phyloP scores from a whole-genome alignment of 805 yeast species.

The Cyberlindnera saturnus region DNA sequence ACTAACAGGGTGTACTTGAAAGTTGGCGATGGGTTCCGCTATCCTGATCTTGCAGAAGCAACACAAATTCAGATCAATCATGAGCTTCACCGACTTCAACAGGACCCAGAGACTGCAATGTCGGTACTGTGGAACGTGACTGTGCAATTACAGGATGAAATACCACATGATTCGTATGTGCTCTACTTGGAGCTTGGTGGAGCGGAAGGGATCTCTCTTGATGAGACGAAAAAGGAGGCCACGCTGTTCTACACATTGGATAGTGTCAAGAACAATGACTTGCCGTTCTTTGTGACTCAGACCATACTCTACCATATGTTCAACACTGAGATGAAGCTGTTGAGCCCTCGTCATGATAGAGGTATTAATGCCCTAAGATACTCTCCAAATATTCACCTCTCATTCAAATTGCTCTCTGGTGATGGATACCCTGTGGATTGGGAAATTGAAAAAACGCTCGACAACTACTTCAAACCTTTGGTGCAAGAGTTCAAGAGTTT shows the following conservation, averaged over 20 bases:
- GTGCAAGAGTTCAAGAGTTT: constrained; percentile 44
- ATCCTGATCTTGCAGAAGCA: constrained; percentile 65
- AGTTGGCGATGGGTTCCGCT: constrained; percentile 38
- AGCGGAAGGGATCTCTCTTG: constrained; percentile 39
- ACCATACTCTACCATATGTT: constrained; percentile 41
- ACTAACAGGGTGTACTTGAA: constrained; percentile 37
- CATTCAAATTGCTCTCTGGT: constrained; percentile 69
- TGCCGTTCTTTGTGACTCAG: constrained; percentile 59
- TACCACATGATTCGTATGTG: constrained; percentile 25
- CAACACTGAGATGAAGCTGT: constrained; percentile 31
- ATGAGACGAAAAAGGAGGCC: constrained; percentile 34
- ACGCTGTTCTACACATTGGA: constrained; percentile 35
- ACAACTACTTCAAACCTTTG: constrained; percentile 49
- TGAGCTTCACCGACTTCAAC: constrained; percentile 26
- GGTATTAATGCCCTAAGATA: constrained; percentile 29
- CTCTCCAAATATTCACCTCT: constrained; percentile 65
- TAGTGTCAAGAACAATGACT: constrained; percentile 47
- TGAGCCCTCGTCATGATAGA: constrained; percentile 16
- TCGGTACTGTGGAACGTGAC: constrained; percentile 30
- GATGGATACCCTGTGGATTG: constrained; percentile 62
- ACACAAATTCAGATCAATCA: constrained; percentile 40
- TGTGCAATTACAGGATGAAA: constrained; percentile 16
- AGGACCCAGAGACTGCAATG: constrained; percentile 18
- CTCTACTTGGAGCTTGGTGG: constrained; percentile 34
- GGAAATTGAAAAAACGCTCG: constrained; percentile 58